Evolutionary conservation across 192 early-diverging fungal species (phyloP), one percentile per base, ranked within the genome.

Genomic region (Coemansia sp.): DNA sequence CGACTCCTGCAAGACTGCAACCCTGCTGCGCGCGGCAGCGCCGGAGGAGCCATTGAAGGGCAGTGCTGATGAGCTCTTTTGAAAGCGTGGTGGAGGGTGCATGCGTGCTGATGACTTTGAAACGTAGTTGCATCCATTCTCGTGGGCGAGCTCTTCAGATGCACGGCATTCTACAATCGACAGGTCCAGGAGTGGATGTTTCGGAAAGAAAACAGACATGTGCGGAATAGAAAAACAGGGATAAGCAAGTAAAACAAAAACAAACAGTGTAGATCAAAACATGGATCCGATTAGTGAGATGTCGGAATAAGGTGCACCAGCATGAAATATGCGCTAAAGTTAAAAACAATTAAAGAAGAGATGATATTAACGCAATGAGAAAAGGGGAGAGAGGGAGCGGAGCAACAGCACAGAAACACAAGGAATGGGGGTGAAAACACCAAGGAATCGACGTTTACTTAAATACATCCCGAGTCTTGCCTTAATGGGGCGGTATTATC

Each of bases 91-190:
- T n/a, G 14, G 34, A 37, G 31, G 8, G 48, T 47, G 60, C 48
- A 22, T 52, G 28, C 6, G 25, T 17, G 45, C 28, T 3, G 14
- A 31, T 54, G n/a, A n/a, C n/a, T 59, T 55, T 15, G 41, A 50
- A 6, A 65, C 22, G 11, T 47, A 44, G 17, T 22, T 58, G 41
- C 72, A 77, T 11, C 65, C 65, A 3, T 56, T 27, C 55, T 77
- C 75, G 36, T 77, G 69, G 19, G 75, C 75, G 33, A 61, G 42
- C 55, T 78, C 75, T 28, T 72, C 75, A 15, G 75, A 78, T 1
- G 65, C 60, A 9, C 69, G 68, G 28, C 75, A 71, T 64, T 78
- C 75, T 67, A 68, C 45, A 54, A 78, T 55, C 1, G 75, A 61
- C n/a, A 57, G 53, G 31, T 72, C 75, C 37, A 70, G 31, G 3